These are phyloP conservation scores for Zarea fungicola DNA, from an alignment of 2,329 filamentous ascomycete species.

Conservation along the genomic window DNA sequence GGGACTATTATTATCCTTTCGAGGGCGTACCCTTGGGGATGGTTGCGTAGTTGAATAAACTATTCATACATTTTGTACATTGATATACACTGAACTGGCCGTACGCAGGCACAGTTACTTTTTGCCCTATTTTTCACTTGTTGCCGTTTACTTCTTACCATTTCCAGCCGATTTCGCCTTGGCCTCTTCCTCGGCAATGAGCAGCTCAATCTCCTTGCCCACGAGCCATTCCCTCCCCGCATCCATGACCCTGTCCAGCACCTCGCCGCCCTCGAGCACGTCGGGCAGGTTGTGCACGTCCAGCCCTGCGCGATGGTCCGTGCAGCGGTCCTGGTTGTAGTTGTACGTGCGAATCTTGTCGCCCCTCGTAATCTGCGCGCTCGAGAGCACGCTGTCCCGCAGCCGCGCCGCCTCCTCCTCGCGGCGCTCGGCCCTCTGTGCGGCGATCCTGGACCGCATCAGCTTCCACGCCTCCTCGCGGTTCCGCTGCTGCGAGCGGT, in stretches of 20 bases:
- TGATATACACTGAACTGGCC: background rate
- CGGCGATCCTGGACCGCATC: slow-evolving; percentile 75
- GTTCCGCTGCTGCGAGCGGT: slow-evolving; percentile 84
- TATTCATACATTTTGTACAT: slow-evolving; percentile 3
- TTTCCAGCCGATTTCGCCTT: slow-evolving; percentile 20
- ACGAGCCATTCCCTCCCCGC: slow-evolving; percentile 73
- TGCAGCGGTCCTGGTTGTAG: slow-evolving; percentile 68
- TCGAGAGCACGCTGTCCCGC: slow-evolving; percentile 71
- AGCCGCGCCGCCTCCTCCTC: slow-evolving; percentile 74
- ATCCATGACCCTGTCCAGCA: slow-evolving; percentile 69
- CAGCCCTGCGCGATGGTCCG: slow-evolving; percentile 77
- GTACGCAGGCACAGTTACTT: too few species aligned
- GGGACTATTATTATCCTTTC: background rate
- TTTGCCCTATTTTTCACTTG: too few species aligned
- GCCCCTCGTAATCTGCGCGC: slow-evolving; percentile 77
- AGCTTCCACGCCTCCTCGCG: slow-evolving; percentile 82
- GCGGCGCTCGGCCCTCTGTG: slow-evolving; percentile 71
- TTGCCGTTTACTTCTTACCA: background rate
- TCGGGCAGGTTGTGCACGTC: slow-evolving; percentile 76
- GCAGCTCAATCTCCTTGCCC: slow-evolving; percentile 65
- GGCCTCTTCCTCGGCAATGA: slow-evolving; percentile 59
- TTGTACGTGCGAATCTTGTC: slow-evolving; percentile 97
- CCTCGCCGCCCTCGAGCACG: slow-evolving; percentile 69
- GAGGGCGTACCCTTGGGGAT: background rate
- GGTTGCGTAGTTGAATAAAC: background rate